Base-by-base conservation (phyloP, 1,139 yeast species). In the Casaregolazyma suthepensis region DNA sequence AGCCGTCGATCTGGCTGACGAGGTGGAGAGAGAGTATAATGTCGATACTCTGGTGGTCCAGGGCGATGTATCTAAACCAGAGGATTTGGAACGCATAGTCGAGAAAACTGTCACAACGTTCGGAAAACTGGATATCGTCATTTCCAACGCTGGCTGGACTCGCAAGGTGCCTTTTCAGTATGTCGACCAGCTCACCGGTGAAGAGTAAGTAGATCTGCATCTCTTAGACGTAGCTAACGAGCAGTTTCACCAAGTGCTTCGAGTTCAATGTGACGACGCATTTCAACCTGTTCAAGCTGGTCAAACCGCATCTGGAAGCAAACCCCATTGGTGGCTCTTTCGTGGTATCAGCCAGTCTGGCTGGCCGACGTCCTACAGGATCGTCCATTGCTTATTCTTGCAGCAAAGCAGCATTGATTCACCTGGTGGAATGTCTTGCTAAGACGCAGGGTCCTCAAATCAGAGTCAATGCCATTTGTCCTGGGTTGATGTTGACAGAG, bases 351-450 rank as follows among this genome's bases (percentile, higher is more conserved):
- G 71, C 74, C 4, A 71, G 75, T 1, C 67, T 70, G 15, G 76
- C 76, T 15, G 76, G 76, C 1, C 58, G 71, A 51, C 63, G 63
- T 46, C 63, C 66, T 4, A 61, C 63, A 17, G 77, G 77, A 2
- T 68, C 73, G 13, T 68, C 74, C 52, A 63, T 73, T 48, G 75
- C 77, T 15, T 73, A 73, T 58, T 67, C 74, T 3, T 74, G 70
- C 15, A 62, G 71, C 56, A 73, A 73, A 60, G 73, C 75, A 1
- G 75, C 68, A 0, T 61, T 71, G 50, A 66, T 70, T 54, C 76
- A 72, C 45, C 58, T 73, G 55, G 71, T 69, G 44, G 62, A 68
- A 52, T 65, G 73, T 57, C 63, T 73, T 48, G 73, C 74, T 9
- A 68, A 66, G 59, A 59, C 69, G 26, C 73, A 70, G 52, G 75